Evolutionary conservation across 495 filamentous ascomycete species (phyloP).

Genomic region (Parmelia sp.): DNA sequence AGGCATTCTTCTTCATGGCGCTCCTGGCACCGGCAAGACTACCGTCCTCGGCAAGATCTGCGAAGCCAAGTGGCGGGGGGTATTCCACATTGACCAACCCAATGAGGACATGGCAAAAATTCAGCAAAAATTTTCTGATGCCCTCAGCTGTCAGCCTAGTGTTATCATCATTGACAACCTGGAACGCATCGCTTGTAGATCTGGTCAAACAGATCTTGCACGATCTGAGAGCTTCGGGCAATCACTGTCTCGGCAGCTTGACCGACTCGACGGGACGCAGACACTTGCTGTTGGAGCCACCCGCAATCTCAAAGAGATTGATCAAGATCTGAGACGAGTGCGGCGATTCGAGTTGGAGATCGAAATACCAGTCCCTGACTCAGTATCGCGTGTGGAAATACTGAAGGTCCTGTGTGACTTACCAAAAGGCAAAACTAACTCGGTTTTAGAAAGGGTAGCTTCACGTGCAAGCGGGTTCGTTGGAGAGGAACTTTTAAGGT

Average conservation of each 20-base stretch:
- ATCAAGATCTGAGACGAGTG: slow-evolving; percentile 60
- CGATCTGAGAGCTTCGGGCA: slow-evolving; percentile 26
- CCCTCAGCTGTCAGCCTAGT: slow-evolving; percentile 65
- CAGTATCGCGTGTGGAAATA: slow-evolving; percentile 64
- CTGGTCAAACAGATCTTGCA: slow-evolving; percentile 36
- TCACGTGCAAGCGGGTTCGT: slow-evolving; percentile 64
- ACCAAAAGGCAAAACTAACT: slow-evolving; percentile 13
- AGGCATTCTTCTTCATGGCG: slow-evolving; percentile 71
- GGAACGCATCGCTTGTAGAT: slow-evolving; percentile 64
- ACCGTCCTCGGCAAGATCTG: slow-evolving; percentile 61
- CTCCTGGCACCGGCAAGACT: slow-evolving; percentile 77
- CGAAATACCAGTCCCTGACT: slow-evolving; percentile 74
- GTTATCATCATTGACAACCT: slow-evolving; percentile 79
- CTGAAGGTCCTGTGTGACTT: slow-evolving; percentile 43
- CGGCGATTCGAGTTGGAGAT: slow-evolving; percentile 65
- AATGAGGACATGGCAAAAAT: slow-evolving; percentile 48
- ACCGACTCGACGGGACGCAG: slow-evolving; percentile 36
- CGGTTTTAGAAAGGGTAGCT: slow-evolving; percentile 43
- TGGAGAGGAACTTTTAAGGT: slow-evolving; percentile 52
- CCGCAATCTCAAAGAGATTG: slow-evolving; percentile 66
- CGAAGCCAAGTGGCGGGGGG: slow-evolving; percentile 60
- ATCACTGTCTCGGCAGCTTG: slow-evolving; percentile 41
- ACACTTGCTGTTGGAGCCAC: slow-evolving; percentile 71
- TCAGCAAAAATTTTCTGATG: slow-evolving; percentile 64
- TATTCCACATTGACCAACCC: slow-evolving; percentile 51